Evolutionary conservation across 2,329 filamentous ascomycete genomes (phyloP), one percentile per base, ranked within the genome.

Genomic region (Aspergillus intermedius): DNA sequence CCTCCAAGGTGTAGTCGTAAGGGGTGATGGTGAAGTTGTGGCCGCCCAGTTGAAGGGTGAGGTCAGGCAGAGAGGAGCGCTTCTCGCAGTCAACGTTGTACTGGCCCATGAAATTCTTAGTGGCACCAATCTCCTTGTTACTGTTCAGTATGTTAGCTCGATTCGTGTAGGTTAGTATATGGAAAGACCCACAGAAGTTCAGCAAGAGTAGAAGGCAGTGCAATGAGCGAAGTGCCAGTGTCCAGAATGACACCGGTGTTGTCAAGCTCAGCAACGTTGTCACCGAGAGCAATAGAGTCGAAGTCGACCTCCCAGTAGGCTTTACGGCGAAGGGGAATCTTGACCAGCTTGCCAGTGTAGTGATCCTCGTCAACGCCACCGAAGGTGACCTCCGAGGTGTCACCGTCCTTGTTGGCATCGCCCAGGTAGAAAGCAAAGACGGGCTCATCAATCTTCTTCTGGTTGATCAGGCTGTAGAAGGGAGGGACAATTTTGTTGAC

Each of bases 221-320:
- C 90, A 73, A 96, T 96, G 70, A 98, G 83, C 43, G 94, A 98
- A 67, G 93, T 98, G 64, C 93, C 93, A 48, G 93, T 98, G 79
- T 98, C 93, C 53, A 98, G 87, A 58, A 98, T 96, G 62, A 90
- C 88, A 75, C 93, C 94, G 50, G 90, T 96, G 78, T 88, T 83
- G 57, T 97, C 91, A 56, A 97, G 84, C 71, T 95, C 87, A 53
- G 91, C 91, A 58, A 82, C 84, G 66, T 87, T 82, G 46, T 91
- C 80, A 61, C 93, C 94, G 56, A 96, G 89, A 48, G 86, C 83
- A 74, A 98, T 93, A 56, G 89, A 80, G 64, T 97, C 86, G 53
- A 98, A 84, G 64, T 97, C 91, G 48, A 98, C 91, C 80, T 98
- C 93, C 93, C 93, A 98, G 82, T 98, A 98, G 44, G 93, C 93